Evolutionary conservation across 2,329 filamentous ascomycete species (phyloP), one percentile per base, ranked within the genome.

Genomic region (Aspergillus sclerotialis): DNA sequence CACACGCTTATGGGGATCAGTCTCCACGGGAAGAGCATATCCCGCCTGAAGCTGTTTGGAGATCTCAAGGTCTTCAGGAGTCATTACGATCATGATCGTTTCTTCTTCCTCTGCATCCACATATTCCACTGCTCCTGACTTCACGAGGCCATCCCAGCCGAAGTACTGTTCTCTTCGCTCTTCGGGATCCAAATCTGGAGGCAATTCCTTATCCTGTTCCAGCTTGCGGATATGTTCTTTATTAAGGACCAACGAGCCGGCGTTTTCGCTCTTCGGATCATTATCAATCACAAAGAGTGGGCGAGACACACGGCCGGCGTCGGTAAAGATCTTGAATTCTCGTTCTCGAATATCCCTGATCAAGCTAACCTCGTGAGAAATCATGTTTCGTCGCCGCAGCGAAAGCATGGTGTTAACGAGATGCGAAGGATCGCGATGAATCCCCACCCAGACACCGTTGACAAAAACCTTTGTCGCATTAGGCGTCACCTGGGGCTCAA

Each of bases 11-110:
- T 94, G 90, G 29, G 83, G 78, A 49, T 94, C 84, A 30, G 82
- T 76, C 19, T 86, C 78, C 11, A 75, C 73, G 2, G 65, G 64
- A 23, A 78, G 56, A 15, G 72, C 65, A 44, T 79, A 73, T 30
- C 83, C 82, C 30, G 74, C 69, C 60, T 85, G 84, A 35, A 82
- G 70, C 46, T 81, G 69, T 40, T 83, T 76, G 42, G 81, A 87
- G 14, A 78, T 77, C 40, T 94, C 88, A 24, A 98, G 69, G 55
- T 96, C 92, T 58, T 96, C 90, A 0, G 92, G 92, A 0, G 88
- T 93, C 90, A 98, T 98, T 61, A 89, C 87, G 55, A 98, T 98
- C 92, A 98, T 98, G 25, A 92, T 82, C 0, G 88, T 94, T 62
- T 98, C 93, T 59, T 98, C 92, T 69, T 98, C 93, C 57, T 98